A percentile compares a stretch with the other conserved stretches of the same genome.
Evolutionary conservation across 2,329 filamentous ascomycete species (phyloP).

Genomic region (Pseudocercospora fuligena): DNA sequence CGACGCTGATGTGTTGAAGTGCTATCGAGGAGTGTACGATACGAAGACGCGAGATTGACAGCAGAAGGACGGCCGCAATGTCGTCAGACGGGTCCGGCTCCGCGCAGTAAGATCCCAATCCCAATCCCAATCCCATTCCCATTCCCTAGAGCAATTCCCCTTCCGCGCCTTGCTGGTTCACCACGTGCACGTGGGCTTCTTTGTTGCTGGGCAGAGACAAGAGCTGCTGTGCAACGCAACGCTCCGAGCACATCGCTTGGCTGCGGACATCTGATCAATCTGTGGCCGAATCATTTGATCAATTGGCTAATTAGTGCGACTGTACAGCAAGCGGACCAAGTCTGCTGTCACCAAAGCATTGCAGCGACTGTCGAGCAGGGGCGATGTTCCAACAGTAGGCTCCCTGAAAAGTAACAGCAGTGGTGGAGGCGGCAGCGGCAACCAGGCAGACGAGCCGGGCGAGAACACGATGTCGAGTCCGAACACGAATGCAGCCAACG

Average conservation of each 20-base stretch:
- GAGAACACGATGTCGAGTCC: slow-evolving; percentile 24
- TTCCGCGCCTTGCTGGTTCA: background rate
- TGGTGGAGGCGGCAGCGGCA: background rate
- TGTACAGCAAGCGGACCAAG: slow-evolving; percentile 52
- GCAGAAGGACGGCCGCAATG: slow-evolving; percentile 2
- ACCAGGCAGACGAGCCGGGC: slow-evolving; percentile 15
- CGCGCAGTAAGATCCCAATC: slow-evolving; percentile 2
- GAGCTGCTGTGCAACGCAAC: slow-evolving; percentile 10
- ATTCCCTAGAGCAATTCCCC: slow-evolving; percentile 7
- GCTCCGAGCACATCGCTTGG: background rate
- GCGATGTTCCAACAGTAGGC: slow-evolving; percentile 44
- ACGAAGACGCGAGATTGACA: background rate
- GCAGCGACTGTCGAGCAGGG: slow-evolving; percentile 56
- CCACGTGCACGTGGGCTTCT: background rate
- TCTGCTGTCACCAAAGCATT: slow-evolving; percentile 60
- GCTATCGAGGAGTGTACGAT: background rate
- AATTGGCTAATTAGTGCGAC: slow-evolving; percentile 7
- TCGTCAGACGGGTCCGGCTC: slow-evolving; percentile 9
- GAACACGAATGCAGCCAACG: slow-evolving; percentile 15
- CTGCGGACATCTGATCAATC: background rate
- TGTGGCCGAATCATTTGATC: background rate
- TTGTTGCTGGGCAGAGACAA: background rate
- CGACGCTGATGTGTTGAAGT: background rate
- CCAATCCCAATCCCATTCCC: slow-evolving; percentile 9
- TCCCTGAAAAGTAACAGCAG: slow-evolving; percentile 15